phyloP scores from a whole-genome alignment of 257 asterid species.

The Fraxinus americana region DNA sequence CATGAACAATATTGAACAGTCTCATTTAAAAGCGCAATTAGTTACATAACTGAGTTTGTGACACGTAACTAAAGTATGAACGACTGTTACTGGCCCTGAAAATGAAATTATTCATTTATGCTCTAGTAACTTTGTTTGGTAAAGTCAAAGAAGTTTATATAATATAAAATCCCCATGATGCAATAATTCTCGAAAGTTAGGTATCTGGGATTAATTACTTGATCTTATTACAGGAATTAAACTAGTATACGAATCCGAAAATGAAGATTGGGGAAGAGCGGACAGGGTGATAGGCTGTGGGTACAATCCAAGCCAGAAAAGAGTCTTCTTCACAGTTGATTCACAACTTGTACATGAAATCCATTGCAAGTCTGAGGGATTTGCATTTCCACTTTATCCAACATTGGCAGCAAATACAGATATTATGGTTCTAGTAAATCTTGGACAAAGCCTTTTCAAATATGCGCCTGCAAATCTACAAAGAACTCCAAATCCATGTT shows the following conservation, averaged over 20 bases:
- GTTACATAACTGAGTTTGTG: too few species aligned
- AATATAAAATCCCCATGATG: too few species aligned
- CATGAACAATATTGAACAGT: too few species aligned
- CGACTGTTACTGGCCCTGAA: too few species aligned
- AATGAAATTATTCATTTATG: too few species aligned
- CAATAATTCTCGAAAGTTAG: not conserved
- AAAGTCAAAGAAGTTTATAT: too few species aligned
- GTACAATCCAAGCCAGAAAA: constrained; percentile 69
- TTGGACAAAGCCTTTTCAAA: constrained; percentile 77
- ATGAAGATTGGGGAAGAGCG: constrained; percentile 53
- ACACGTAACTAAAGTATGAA: not conserved
- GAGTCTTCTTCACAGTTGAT: constrained; percentile 75
- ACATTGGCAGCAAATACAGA: constrained; percentile 67
- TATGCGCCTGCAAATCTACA: constrained; percentile 54
- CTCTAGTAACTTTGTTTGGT: too few species aligned
- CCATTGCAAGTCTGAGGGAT: constrained; percentile 70
- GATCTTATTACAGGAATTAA: constrained; percentile 52
- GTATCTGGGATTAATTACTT: not conserved
- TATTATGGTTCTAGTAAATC: constrained; percentile 57
- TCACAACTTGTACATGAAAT: constrained; percentile 72
- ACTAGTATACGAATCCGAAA: constrained; percentile 51
- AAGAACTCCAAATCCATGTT: constrained; percentile 89
- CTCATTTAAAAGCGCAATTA: too few species aligned
- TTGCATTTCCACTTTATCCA: constrained; percentile 70
- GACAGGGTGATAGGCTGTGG: constrained; percentile 83